Evolutionary conservation across 2,329 filamentous ascomycete genomes (phyloP), one percentile per base, ranked within the genome.

Genomic region (Chaetoscypha palmicola): DNA sequence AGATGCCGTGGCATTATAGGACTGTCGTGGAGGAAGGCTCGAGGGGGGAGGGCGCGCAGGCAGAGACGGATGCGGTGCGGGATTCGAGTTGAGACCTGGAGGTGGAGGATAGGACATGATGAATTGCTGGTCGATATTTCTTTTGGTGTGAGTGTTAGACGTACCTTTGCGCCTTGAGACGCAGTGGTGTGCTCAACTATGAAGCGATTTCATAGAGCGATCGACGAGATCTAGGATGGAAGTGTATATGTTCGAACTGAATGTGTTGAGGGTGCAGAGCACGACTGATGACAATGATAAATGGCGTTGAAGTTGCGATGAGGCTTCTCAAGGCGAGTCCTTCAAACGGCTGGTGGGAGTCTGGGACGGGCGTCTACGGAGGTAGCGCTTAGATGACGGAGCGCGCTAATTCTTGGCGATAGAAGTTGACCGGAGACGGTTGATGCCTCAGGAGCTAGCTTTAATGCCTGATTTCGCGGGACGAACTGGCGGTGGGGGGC

Each of bases 61-160:
- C 30, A 94, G 82, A 56, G 83, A 86, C 34, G 77, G 74, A 58
- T 77, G 69, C 24, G 66, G 58, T 55, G 65, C 52, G 47, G 64
- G 54, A 58, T 68, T 57, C 60, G 65, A 56, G 63, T 50, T 62
- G 65, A 77, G 69, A 78, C 85, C 85, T 87, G 86, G 83, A 83
- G 84, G 83, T 63, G 82, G 83, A 68, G 85, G 83, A 76, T 87
- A 87, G 68, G 85, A 83, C 86, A 91, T 91, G 76, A 80, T 81
- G 76, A 80, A 80, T 58, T 56, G 52, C 55, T 60, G 57, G 52
- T 51, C 58, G 54, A 55, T 50, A 43, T 52, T 47, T 48, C 50
- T 53, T 53, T 55, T 56, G 48, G 28, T 45, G 50, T 53, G 46
- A 56, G 52, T 57, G 51, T 58, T 57, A 57, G 53, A 63, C 61